A percentile compares a stretch with the other conserved stretches of the same genome.
These are phyloP conservation scores for Lodderomyces theae DNA, from an alignment of 1,139 yeast species.

Conservation along the genomic window DNA sequence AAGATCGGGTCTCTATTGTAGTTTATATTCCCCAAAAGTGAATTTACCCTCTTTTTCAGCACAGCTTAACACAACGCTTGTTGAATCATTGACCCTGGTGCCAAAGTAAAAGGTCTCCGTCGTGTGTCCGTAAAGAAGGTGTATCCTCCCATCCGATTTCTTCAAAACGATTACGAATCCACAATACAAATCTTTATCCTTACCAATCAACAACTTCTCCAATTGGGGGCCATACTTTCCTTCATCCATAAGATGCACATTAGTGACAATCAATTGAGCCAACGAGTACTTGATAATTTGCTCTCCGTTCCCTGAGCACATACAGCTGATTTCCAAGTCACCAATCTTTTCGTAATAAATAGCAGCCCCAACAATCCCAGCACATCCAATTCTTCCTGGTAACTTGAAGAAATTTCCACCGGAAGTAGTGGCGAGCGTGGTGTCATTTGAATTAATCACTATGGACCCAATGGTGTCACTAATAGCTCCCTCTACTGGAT, in stretches of 20 bases:
- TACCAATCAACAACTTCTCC: slow-evolving; percentile 10
- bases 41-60: slow-evolving; percentile 21
- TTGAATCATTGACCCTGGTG: slow-evolving; percentile 17
- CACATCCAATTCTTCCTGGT: slow-evolving; percentile 54
- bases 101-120: slow-evolving; percentile 47
- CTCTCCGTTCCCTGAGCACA: slow-evolving; percentile 60
- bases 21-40: slow-evolving; percentile 36
- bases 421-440: slow-evolving; percentile 41
- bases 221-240: slow-evolving; percentile 15
- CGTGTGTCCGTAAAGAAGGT: slow-evolving; percentile 40
- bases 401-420: slow-evolving; percentile 53
- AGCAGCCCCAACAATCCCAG: slow-evolving; percentile 49
- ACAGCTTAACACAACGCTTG: slow-evolving; percentile 30
- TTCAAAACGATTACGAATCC: slow-evolving; percentile 31
- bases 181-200: slow-evolving; percentile 20
- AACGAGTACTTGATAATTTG: slow-evolving; percentile 45
- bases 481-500: slow-evolving; percentile 13
- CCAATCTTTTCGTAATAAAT: slow-evolving; percentile 15
- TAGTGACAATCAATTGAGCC: slow-evolving; percentile 28
- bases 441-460: slow-evolving; percentile 15
- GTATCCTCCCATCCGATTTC: slow-evolving; percentile 11
- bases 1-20: slow-evolving; percentile 9
- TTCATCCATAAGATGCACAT: slow-evolving; percentile 9
- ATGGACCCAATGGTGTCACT: slow-evolving; percentile 36
- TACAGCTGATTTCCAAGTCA: slow-evolving; percentile 28